A percentile compares a stretch with the other conserved stretches of the same genome.
phyloP scores from a whole-genome alignment of 257 asterid species.

The Datura wrightii region DNA sequence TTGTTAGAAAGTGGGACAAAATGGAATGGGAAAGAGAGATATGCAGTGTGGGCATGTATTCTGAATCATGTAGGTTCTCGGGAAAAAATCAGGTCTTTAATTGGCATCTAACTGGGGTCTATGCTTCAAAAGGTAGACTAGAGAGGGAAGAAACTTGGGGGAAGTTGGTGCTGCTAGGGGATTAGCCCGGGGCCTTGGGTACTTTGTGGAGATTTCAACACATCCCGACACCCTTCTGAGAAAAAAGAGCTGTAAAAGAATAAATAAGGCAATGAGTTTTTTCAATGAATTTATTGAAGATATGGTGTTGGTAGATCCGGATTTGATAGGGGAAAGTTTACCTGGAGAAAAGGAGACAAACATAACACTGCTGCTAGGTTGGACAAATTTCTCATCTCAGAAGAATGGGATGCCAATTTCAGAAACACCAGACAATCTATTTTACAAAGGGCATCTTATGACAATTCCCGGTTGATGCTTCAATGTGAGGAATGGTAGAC shows the following conservation, averaged over 20 bases:
- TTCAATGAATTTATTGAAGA: not conserved
- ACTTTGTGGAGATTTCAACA: not conserved
- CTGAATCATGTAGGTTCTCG: not conserved
- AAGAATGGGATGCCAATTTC: too few relatives aligned
- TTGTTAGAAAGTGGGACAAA: not conserved
- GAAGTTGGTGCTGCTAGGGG: not conserved
- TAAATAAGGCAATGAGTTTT: not conserved
- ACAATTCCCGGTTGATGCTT: too few relatives aligned
- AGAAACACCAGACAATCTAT: too few relatives aligned
- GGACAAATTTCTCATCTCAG: too few relatives aligned
- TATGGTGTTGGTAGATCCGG: not conserved
- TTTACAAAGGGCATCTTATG: too few relatives aligned
- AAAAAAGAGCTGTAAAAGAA: not conserved
- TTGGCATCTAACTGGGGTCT: not conserved
- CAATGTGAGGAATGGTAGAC: too few relatives aligned
- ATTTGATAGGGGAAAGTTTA: not conserved
- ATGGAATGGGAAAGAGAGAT: not conserved
- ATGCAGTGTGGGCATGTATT: not conserved
- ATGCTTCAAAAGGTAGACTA: not conserved
- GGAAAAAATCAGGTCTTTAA: not conserved
- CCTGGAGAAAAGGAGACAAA: too few relatives aligned
- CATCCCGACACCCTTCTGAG: not conserved
- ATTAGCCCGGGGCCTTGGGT: not conserved
- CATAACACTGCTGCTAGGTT: too few relatives aligned
- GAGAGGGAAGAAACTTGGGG: not conserved